Evolutionary conservation across 495 filamentous ascomycete genomes (phyloP).

Genomic region (Tetracladium setigerum): DNA sequence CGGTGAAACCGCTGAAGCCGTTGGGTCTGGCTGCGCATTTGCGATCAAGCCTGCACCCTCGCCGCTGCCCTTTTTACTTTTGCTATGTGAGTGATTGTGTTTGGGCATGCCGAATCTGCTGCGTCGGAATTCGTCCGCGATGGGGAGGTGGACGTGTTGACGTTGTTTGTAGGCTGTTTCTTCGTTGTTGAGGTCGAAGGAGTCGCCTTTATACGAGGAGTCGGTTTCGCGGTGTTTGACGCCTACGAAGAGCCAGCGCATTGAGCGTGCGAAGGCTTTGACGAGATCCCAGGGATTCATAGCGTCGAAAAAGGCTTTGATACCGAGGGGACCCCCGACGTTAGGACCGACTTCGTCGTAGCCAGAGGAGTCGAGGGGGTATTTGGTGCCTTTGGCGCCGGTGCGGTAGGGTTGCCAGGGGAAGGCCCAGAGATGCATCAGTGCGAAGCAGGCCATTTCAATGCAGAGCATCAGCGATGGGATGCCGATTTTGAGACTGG

Average conservation of each 20-base stretch:
- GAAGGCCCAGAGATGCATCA: constrained; percentile 80
- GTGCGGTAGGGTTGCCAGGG: constrained; percentile 60
- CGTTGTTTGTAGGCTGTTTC: constrained; percentile 23
- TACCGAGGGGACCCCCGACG: constrained; percentile 45
- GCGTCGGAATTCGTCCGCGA: constrained; percentile 34
- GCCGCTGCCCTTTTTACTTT: constrained; percentile 17
- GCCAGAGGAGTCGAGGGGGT: constrained; percentile 22
- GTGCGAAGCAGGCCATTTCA: constrained; percentile 79
- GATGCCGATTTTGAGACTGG: constrained; percentile 75
- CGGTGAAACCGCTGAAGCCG: constrained; percentile 12
- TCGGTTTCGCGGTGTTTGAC: constrained; percentile 43
- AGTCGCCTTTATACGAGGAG: constrained; percentile 28
- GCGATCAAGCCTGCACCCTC: constrained; percentile 39
- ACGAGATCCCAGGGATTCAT: constrained; percentile 81
- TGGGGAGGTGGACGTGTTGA: constrained; percentile 32
- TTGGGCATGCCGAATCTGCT: constrained; percentile 26
- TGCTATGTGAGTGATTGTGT: neutral
- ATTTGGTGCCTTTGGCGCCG: constrained; percentile 26
- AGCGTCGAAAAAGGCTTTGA: constrained; percentile 58
- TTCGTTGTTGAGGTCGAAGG: neutral
- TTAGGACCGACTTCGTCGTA: constrained; percentile 44
- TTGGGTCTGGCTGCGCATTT: constrained; percentile 38
- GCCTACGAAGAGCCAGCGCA: constrained; percentile 76
- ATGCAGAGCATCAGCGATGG: constrained; percentile 73
- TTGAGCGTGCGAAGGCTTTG: constrained; percentile 68